Conservation (phyloP, 495 filamentous ascomycete genomes). For the Penicillium crystallinum region DNA sequence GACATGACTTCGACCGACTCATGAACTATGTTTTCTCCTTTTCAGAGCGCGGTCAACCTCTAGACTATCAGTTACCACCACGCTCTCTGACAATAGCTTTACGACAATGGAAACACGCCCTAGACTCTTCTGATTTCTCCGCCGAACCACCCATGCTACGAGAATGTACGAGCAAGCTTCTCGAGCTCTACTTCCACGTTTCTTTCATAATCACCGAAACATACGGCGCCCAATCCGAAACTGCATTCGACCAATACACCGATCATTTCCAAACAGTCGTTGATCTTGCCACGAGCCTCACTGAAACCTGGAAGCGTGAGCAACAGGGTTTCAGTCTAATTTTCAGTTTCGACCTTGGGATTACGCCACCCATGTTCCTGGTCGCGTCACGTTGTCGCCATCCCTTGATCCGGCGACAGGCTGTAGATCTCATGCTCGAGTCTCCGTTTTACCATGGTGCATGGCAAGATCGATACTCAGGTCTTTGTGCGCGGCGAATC, state of each 20-base stretch:
- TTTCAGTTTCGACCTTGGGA: slow-evolving; percentile 7
- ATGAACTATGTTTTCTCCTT: slow-evolving; percentile 5
- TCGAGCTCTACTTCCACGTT: slow-evolving; percentile 2
- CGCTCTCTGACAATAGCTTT: not conserved
- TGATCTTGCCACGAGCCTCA: not conserved
- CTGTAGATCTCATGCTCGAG: not conserved
- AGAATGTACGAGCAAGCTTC: not conserved
- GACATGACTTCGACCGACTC: not conserved
- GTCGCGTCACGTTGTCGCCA: slow-evolving; percentile 6
- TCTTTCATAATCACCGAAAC: slow-evolving; percentile 1
- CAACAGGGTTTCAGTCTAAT: not conserved
- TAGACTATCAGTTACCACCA: not conserved
- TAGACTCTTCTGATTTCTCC: not conserved
- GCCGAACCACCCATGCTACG: not conserved
- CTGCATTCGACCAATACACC: not conserved
- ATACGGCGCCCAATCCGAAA: not conserved
- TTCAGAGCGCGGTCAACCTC: not conserved
- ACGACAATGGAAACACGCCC: not conserved
- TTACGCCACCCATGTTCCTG: slow-evolving; percentile 5
- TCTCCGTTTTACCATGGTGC: not conserved
- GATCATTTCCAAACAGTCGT: not conserved
- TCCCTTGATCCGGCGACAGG: not conserved
- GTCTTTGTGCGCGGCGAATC: slow-evolving; percentile 6
- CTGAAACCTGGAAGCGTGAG: not conserved
- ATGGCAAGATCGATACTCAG: slow-evolving; percentile 7